Base-by-base conservation (phyloP, 495 filamentous ascomycete species). In the Pyrenopolyporus hunteri region DNA sequence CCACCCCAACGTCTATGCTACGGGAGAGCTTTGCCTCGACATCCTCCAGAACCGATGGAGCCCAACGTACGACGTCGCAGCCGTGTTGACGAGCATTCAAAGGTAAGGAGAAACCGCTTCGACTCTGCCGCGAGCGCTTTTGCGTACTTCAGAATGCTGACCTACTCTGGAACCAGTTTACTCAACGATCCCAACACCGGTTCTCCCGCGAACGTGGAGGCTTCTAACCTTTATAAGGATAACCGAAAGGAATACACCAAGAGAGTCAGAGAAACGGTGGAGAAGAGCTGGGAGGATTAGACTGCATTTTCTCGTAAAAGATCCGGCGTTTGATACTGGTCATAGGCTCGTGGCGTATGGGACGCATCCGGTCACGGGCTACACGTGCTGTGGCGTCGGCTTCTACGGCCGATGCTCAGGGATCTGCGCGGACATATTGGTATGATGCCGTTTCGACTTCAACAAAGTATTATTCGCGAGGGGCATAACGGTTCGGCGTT, bases 11-110 rank as follows among this genome's bases (percentile, higher is more conserved):
- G 94, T 98, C 23, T 98, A 98, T 70, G 92, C 89, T 22, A 97
- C 93, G 2, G 94, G 94, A 14, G 94, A 98, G 78, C 84, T 98
- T 25, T 98, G 94, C 70, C 80, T 98, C 58, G 94, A 98, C 70
- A 98, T 98, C 64, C 78, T 98, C 60, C 94, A 98, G 74, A 98
- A 98, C 70, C 83, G 94, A 60, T 98, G 94, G 94, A 98, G 94
- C 73, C 94, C 94, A 17, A 98, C 94, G 11, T 98, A 98, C 74
- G 94, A 98, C 73, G 95, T 98, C 39, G 94, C 94, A 4, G 94
- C 94, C 6, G 92, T 98, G 65, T 77, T 98, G 64, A 98, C 94
- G 4, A 97, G 93, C 68, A 96, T 98, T 59, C 94, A 98, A 72
- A 98, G 94, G 93, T 96, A 75, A 52, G 66, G 29, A 37, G 56